A percentile compares a stretch with the other conserved stretches of the same genome.
These are phyloP conservation scores for Solanum lycopersicoides DNA, from an alignment of 257 asterid genomes.

Conservation along the genomic window DNA sequence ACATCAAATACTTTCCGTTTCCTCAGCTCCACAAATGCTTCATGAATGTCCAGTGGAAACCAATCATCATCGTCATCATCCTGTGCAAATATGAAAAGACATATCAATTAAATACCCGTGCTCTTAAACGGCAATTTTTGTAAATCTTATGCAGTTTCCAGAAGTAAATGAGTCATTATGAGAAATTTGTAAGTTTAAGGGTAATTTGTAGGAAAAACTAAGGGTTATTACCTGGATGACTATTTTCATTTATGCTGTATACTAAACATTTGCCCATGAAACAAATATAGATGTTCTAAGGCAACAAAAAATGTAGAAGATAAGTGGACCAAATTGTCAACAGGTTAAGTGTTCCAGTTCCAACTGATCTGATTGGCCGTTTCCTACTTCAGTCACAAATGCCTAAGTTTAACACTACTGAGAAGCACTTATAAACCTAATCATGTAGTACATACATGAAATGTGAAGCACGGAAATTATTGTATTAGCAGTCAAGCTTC, in stretches of 20 bases:
- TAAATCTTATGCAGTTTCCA: background rate
- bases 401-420: background rate
- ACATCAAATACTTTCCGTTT: slow-evolving; percentile 77
- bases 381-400: background rate
- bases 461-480: background rate
- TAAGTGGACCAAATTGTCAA: background rate
- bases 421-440: background rate
- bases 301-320: background rate
- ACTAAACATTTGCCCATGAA: background rate
- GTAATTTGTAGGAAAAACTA: background rate
- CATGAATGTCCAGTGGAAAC: slow-evolving; percentile 89
- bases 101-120: background rate
- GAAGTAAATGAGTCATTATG: background rate
- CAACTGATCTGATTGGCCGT: background rate
- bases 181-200: background rate
- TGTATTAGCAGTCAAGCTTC: background rate
- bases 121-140: background rate
- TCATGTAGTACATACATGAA: background rate
- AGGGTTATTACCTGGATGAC: background rate
- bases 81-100: slow-evolving; percentile 22
- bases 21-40: slow-evolving; percentile 86
- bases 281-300: background rate
- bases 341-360: background rate
- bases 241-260: background rate
- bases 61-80: slow-evolving; percentile 92